phyloP scores from a whole-genome alignment of 345 rosid genomes.

The Populus tremula region DNA sequence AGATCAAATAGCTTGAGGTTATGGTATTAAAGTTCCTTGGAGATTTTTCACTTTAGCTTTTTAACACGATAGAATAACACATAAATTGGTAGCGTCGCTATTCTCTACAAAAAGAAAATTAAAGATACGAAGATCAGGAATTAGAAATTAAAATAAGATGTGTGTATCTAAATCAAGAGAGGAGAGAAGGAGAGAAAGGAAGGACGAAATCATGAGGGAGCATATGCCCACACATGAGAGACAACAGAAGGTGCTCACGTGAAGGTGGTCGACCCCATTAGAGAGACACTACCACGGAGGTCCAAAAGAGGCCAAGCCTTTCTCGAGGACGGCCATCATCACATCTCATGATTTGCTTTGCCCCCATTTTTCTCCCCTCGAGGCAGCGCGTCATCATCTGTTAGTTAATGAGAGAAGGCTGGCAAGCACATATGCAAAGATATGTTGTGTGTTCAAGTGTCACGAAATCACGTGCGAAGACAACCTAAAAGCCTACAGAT shows the following conservation, averaged over 20 bases:
- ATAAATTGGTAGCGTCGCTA: constrained; percentile 24
- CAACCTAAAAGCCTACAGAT: constrained; percentile 15
- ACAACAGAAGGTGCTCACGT: constrained; percentile 49
- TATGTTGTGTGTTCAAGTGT: not conserved
- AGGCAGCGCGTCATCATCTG: not conserved
- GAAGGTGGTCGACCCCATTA: constrained; percentile 41
- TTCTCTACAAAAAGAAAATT: not conserved
- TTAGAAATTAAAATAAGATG: not conserved
- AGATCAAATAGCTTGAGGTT: constrained; percentile 13
- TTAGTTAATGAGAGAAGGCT: not conserved
- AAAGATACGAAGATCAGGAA: not conserved
- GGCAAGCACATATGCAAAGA: constrained; percentile 13
- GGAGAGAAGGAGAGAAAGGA: not conserved
- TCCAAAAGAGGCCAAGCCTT: not conserved
- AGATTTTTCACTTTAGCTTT: not conserved
- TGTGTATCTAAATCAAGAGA: not conserved
- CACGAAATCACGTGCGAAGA: constrained; percentile 30
- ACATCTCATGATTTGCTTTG: constrained; percentile 9
- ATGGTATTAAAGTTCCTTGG: constrained; percentile 13
- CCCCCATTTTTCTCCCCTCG: not conserved
- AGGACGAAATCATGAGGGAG: constrained; percentile 12
- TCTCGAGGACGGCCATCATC: not conserved
- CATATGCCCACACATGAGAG: constrained; percentile 32
- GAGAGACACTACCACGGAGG: not conserved
- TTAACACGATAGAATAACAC: constrained; percentile 10